Base-by-base conservation (phyloP, 2,329 filamentous ascomycete species). In the Cercospora janseana region DNA sequence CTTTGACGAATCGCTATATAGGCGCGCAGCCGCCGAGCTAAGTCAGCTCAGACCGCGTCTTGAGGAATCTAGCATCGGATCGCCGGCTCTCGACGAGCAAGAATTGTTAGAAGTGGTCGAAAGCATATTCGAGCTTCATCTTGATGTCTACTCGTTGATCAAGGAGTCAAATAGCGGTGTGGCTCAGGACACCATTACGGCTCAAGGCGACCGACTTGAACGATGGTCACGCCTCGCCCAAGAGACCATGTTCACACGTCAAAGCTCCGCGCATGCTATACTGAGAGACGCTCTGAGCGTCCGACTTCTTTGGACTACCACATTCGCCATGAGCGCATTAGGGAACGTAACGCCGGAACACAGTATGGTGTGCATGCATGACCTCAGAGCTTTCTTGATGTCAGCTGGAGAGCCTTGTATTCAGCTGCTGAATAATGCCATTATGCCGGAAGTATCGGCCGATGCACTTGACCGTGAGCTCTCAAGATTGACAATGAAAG, bases 401-500 rank as follows among this genome's bases (percentile, higher is more conserved):
- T 71, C n/a, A 3, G 65, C 76, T 8, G 72, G 70, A 10, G 72
- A 72, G n/a, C 72, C 72, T 21, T 70, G 75, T 0, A 79, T 87
- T 9, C 73, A 77, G 26, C 74, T 97, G 10, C 75, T 85, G 3
- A 97, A 98, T 67, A 97, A 95, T 63, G 80, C 82, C 1, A 80
- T 91, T 15, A 95, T 98, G 84, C 82, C 89, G 0, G 87, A 93
- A 55, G 80, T 98, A 42, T 96, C 92, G 0, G 72, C 82, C 2
- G 78, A 80, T n/a, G 88, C 89, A 0, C 85, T 93, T 6, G 91
- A 97, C 56, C 84, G 89, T 47, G 92, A 98, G 66, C 86, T 96
- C 20, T 92, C 88, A 9, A 90, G 91, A 62, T 78, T 97, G 26
- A 95, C 88, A 10, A 97, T 92, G 0, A 93, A 95, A 81, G 92